Conservation (phyloP, 2,329 filamentous ascomycete genomes). For the Onygenales sp. region DNA sequence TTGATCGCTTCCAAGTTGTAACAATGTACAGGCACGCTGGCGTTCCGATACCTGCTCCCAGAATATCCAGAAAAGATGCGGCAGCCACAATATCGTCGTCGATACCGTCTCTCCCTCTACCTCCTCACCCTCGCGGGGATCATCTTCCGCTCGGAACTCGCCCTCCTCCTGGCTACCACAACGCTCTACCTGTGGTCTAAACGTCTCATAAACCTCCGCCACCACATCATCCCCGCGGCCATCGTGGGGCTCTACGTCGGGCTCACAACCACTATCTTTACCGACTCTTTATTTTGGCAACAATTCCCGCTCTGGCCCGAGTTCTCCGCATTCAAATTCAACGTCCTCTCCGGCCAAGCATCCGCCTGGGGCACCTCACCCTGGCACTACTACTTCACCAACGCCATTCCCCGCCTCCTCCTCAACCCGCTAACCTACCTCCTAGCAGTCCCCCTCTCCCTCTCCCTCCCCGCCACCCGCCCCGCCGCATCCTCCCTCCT, state of each 20-base stretch:
- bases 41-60: conserved; percentile 41
- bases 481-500: conserved; percentile 45
- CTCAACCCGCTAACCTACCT: conserved; percentile 61
- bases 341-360: conserved; percentile 73
- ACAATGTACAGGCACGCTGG: conserved; percentile 25
- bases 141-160: conserved; percentile 83
- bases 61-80: conserved; percentile 17
- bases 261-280: conserved; percentile 57
- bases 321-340: conserved; percentile 80
- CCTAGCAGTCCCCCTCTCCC: conserved; percentile 30
- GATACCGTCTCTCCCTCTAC: conserved; percentile 57
- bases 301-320: conserved; percentile 74
- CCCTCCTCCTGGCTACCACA: conserved; percentile 64
- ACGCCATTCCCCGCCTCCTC: conserved; percentile 70
- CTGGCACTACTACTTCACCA: conserved; percentile 77
- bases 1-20: conserved; percentile 6
- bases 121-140: conserved; percentile 71
- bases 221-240: conserved; percentile 55
- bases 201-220: conserved; percentile 43
- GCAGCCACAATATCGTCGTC: conserved; percentile 26
- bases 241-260: conserved; percentile 55
- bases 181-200: conserved; percentile 54
- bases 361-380: conserved; percentile 81
- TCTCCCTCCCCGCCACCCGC: conserved; percentile 45
- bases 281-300: conserved; percentile 96